Conservation (phyloP, 441 rosid species). For the Populus hybrid region DNA sequence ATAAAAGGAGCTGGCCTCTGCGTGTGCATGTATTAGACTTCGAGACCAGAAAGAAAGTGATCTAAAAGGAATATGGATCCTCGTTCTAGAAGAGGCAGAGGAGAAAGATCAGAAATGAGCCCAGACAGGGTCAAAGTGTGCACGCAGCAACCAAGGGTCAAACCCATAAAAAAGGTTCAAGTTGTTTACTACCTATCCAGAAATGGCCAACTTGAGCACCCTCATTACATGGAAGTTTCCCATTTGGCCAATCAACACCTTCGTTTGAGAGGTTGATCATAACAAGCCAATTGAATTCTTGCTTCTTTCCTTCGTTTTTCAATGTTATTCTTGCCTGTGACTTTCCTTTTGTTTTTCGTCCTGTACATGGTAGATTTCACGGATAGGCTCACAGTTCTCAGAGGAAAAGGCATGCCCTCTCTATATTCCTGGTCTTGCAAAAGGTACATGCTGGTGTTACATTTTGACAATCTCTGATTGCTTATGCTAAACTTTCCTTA, state of each 20-base stretch:
- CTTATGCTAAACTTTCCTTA: not conserved
- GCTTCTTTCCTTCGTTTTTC: not conserved
- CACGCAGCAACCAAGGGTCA: constrained; percentile 27
- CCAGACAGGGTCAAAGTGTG: constrained; percentile 39
- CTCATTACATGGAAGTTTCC: constrained; percentile 80
- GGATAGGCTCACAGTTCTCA: constrained; percentile 61
- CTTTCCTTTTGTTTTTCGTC: not conserved
- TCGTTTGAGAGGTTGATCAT: constrained; percentile 59
- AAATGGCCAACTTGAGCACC: constrained; percentile 90
- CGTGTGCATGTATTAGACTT: not conserved
- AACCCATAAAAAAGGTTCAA: constrained; percentile 53
- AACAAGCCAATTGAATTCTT: not conserved
- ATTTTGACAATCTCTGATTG: not conserved
- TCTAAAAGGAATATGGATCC: constrained; percentile 24
- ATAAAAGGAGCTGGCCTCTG: not conserved
- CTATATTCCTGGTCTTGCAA: constrained; percentile 94
- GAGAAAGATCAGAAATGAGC: constrained; percentile 29
- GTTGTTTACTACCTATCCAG: constrained; percentile 82
- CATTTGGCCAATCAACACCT: constrained; percentile 64
- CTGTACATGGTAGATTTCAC: constrained; percentile 46
- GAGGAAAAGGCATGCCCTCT: constrained; percentile 83
- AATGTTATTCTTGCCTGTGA: not conserved
- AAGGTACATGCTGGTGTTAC: constrained; percentile 38
- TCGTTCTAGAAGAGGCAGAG: constrained; percentile 27
- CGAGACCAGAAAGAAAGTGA: not conserved